Percentiles rank a stretch among this genome's conserved stretches.
These are phyloP conservation scores for Aureobasidium sp. DNA, from an alignment of 2,329 filamentous ascomycete genomes.

Conservation along the genomic window DNA sequence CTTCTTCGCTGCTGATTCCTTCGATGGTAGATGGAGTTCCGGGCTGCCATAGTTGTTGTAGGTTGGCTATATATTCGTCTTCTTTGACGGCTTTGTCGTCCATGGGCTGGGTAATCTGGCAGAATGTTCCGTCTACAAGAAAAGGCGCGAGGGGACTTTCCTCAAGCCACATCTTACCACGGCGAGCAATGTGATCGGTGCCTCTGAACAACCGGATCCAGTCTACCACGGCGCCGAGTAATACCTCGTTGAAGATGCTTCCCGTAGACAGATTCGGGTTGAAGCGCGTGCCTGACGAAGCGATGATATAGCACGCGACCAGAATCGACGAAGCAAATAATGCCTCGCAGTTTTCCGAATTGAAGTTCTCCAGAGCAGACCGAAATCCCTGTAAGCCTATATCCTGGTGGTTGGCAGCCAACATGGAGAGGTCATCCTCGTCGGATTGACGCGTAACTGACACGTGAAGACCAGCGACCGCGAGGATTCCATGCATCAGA, in stretches of 20 bases:
- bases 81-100: background rate
- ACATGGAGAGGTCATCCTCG: slow-evolving; percentile 3
- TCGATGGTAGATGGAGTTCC: background rate
- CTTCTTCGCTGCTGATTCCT: background rate
- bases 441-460: slow-evolving; percentile 14
- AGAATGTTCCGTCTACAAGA: background rate
- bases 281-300: slow-evolving; percentile 1
- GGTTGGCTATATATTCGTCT: slow-evolving; percentile 1
- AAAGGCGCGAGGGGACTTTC: background rate
- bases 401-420: slow-evolving; percentile 10
- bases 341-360: slow-evolving; percentile 5
- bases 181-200: background rate
- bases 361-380: background rate
- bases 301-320: slow-evolving; percentile 4
- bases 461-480: slow-evolving; percentile 20
- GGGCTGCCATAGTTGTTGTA: slow-evolving; percentile 1
- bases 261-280: background rate
- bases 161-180: slow-evolving; percentile 6
- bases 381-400: background rate
- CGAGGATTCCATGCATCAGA: slow-evolving; percentile 22
- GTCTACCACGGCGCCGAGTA: slow-evolving; percentile 1
- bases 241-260: slow-evolving; percentile 6
- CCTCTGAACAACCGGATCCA: slow-evolving; percentile 9
- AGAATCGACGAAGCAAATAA: slow-evolving; percentile 4
- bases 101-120: background rate